Base-by-base conservation (phyloP, 257 asterid species). In the Eustoma russellianum region DNA sequence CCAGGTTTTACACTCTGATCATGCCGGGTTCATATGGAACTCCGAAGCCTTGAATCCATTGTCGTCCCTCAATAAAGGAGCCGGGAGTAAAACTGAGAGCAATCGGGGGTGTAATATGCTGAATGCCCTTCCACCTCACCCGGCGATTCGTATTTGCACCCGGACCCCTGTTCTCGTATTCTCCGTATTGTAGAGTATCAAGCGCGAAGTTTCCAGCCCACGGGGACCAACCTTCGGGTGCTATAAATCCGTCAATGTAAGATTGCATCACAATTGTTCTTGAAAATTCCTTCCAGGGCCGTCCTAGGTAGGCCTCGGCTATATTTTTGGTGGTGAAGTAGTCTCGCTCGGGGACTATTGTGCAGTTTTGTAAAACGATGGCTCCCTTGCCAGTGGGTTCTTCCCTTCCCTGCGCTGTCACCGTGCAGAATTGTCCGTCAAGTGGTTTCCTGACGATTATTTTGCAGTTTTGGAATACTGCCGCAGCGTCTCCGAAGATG, bases 201-300 rank as follows among this genome's bases (percentile, higher is more conserved):
- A 71, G 44, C 1, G 46, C 77, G 17, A 41, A 59, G 15, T 7
- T n/a, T 34, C 53, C 56, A 5, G 8, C 17, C 77, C 77, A 71
- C 0, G 38, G 45, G 0, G 69, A 53, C 62, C 69, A 71, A 15
- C 73, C 73, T 11, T 56, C 63, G 0, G 61, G 72, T 3, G 9
- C 64, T 48, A 71, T 66, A 52, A 56, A 49, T 0, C 56, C 49
- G 38, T 66, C 73, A 19, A 71, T 71, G n/a, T 10, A 2, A 4
- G 70, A 48, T 33, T 71, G 69, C 69, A 66, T 66, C n/a, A 66
- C 14, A 3, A 71, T 43, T 2, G 73, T 62, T 47, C 73, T 71
- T 10, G 77, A 66, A 24, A 15, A 66, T 13, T 57, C 48, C 43
- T 66, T 66, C 77, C 77, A 71, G 43, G 77, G 77, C 1, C 77